Base-by-base conservation (phyloP, 2,329 filamentous ascomycete genomes). In the Fusarium sp. region DNA sequence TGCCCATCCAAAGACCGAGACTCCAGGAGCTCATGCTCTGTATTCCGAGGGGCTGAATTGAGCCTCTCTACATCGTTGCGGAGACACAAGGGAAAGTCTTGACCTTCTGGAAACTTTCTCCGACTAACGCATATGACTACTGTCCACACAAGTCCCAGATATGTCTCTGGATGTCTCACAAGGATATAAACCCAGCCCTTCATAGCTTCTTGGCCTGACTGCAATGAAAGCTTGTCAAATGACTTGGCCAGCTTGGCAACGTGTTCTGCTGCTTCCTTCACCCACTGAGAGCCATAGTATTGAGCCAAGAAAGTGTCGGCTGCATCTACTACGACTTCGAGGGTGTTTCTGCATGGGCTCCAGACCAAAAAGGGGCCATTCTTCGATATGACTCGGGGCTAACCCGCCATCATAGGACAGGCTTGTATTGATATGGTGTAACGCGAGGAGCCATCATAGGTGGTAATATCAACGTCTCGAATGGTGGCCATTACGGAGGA, bases 321-420 rank as follows among this genome's bases (percentile, higher is more conserved):
- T 17, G 57, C 49, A 5, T 45, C 31, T 38, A 9, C 3, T 12
- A 60, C 7, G 13, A 31, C 29, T 13, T 45, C 31, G 7, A 60
- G 47, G 47, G 5, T 31, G 57, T 22, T 10, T 22, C 3, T 49
- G 29, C 0, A 1, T 4, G 0, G 20, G n/a, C 1, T 49, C 11
- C 1, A 33, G 4, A 4, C 11, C 9, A 2, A 49, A 4, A 5
- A 3, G 4, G 0, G 11, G 29, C 46, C 46, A 49, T 0, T 5
- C 15, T 14, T 7, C 10, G 1, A 18, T 3, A 49, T 10, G 46
- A 2, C 11, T 18, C 4, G 46, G 11, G 5, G 10, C 7, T 10
- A 7, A 0, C 0, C 33, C 29, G 11, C 18, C 15, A 5, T 49
- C 15, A 7, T 2, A 18, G 7, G 7, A 22, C 1, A 49, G 5